Evolutionary conservation across 208 protist genomes (phyloP).

Genomic region (Angomonas desouzai): DNA sequence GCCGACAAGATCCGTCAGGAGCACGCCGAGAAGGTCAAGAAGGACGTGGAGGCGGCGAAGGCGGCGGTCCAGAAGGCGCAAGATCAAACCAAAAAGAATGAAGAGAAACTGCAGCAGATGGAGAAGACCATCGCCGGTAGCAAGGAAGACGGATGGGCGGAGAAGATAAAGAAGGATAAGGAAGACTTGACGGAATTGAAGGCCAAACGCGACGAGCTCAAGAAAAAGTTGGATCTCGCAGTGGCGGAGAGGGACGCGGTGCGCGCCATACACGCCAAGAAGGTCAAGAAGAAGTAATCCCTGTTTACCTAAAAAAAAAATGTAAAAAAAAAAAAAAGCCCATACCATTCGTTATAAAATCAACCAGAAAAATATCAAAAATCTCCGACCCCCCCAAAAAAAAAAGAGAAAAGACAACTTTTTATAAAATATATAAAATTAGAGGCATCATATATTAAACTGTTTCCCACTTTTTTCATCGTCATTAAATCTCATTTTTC

Average conservation of each 20-base stretch:
- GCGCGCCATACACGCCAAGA: conserved; percentile 35
- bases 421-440: no score
- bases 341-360: no score
- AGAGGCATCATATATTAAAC: no score
- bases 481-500: no score
- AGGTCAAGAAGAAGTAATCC: conserved; percentile 35
- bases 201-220: conserved; percentile 34
- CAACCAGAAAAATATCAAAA: no score
- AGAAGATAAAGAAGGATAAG: conserved; percentile 22
- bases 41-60: conserved; percentile 16
- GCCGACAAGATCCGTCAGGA: conserved; percentile 28
- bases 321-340: no score
- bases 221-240: conserved; percentile 15
- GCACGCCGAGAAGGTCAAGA: conserved; percentile 16
- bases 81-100: conserved; percentile 16
- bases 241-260: conserved; percentile 18
- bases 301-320: no score
- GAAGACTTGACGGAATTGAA: conserved; percentile 33
- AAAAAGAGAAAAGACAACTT: no score
- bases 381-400: no score
- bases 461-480: no score
- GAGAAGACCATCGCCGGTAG: conserved; percentile 30
- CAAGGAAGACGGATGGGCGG: conserved; percentile 24
- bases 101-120: conserved; percentile 35
- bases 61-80: conserved; percentile 16